Percentiles rank a stretch among this genome's conserved stretches.
Evolutionary conservation across 2,329 filamentous ascomycete genomes (phyloP).

Genomic region (Sclerotinia subarctica): DNA sequence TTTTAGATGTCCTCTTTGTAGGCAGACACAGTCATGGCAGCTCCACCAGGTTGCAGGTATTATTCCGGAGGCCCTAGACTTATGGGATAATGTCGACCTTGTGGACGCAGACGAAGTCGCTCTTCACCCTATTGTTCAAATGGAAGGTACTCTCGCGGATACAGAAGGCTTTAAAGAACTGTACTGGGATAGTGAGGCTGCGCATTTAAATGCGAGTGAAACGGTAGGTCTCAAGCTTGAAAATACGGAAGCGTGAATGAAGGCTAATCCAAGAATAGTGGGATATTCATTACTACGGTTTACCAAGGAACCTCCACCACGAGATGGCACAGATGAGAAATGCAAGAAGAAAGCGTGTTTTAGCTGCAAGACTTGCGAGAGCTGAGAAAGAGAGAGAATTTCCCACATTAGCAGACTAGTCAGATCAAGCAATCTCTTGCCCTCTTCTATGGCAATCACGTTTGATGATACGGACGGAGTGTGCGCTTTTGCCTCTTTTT

Average conservation of each 20-base stretch:
- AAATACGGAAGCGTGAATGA: background rate
- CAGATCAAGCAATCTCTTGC: background rate
- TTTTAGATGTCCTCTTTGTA: constrained; percentile 22
- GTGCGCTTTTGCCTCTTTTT: background rate
- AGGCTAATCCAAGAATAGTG: background rate
- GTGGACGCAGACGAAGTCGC: background rate
- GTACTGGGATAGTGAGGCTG: constrained; percentile 4
- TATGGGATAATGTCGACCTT: constrained; percentile 24
- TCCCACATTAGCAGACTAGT: background rate
- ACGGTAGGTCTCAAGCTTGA: background rate
- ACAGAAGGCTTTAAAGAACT: background rate
- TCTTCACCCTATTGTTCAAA: background rate
- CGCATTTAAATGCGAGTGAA: background rate
- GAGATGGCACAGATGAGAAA: constrained; percentile 18
- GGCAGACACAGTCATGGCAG: background rate
- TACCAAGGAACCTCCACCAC: background rate
- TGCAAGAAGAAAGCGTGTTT: constrained; percentile 4
- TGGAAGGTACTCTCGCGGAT: background rate
- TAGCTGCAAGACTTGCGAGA: background rate
- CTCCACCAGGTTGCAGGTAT: constrained; percentile 20
- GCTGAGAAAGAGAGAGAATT: background rate
- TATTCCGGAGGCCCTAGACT: constrained; percentile 19
- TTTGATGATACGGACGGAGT: background rate
- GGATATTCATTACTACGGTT: background rate
- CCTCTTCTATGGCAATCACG: background rate